Evolutionary conservation across 306 rosid species (phyloP), one percentile per base, ranked within the genome.

Genomic region (Alnus glutinosa): DNA sequence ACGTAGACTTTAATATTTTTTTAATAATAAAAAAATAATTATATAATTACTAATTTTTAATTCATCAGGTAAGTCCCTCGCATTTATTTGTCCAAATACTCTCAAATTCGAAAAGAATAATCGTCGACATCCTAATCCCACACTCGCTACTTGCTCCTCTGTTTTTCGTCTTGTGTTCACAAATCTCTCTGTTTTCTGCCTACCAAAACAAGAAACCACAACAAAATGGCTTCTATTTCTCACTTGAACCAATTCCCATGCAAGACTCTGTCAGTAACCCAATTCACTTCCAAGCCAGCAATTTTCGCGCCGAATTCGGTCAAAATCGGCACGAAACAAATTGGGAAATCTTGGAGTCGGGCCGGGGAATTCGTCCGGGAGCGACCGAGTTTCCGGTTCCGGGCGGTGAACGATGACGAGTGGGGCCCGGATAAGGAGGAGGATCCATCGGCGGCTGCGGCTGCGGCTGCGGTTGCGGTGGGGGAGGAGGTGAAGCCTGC

Each of bases 141-240:
- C 28, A 23, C 28, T 23, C 28, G 28, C 28, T 23, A 23, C 10
- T 7, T 18, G 9, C 8, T 0, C 2, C 2, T 19, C n/a, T 55
- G 10, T n/a, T 55, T 9, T 55, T 10, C 15, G 4, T 3, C 2
- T 0, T 42, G 46, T 2, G 8, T 5, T 49, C 2, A 67, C 19
- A 1, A 12, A 19, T 9, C 47, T 55, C 83, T 47, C 36, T 9
- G 28, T 13, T 10, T 36, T 14, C 19, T 39, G 23, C 19, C 44
- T 19, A 13, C 55, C 6, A 39, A 78, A 44, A 23, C 28, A 75
- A 54, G 19, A 66, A 52, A 44, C 55, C 55, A 18, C 4, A 46
- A 51, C 14, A 75, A 68, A 49, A 92, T 92, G 98, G 92, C 96
- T 9, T 87, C 82, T 16, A 82, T 87, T 48, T 88, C 87, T 37